Evolutionary conservation across 2,329 filamentous ascomycete species (phyloP).

Genomic region (Rhinocladiella mackenziei): DNA sequence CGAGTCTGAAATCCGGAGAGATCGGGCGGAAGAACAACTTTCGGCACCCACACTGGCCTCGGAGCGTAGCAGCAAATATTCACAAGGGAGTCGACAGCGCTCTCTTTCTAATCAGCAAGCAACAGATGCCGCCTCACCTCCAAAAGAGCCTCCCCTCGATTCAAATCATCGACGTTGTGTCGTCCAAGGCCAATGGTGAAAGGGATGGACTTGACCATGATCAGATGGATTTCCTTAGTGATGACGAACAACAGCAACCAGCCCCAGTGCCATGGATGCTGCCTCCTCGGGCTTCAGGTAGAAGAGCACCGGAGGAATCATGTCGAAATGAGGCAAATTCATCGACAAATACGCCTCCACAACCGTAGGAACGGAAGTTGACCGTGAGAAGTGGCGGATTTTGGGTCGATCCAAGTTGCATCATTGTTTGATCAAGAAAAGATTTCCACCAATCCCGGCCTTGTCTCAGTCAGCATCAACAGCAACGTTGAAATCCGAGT

Average conservation of each 20-base stretch:
- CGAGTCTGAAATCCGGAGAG: constrained; percentile 2
- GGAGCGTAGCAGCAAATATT: constrained; percentile 5
- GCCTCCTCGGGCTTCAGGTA: constrained; percentile 18
- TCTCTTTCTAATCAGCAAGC: background rate
- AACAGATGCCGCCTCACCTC: constrained; percentile 2
- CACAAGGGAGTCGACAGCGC: background rate
- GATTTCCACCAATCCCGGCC: constrained; percentile 6
- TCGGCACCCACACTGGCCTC: background rate
- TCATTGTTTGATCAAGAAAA: constrained; percentile 2
- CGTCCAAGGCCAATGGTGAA: too few species aligned
- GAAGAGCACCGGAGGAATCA: too few species aligned
- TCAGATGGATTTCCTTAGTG: constrained; percentile 1
- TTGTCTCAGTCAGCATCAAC: constrained; percentile 14
- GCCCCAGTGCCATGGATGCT: constrained; percentile 3
- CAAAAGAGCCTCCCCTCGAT: too few species aligned
- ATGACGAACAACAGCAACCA: constrained; percentile 5
- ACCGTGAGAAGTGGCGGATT: constrained; percentile 13
- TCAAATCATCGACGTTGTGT: too few species aligned
- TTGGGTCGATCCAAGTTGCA: constrained; percentile 6
- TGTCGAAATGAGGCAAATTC: too few species aligned
- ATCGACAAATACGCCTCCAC: too few species aligned
- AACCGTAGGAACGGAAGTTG: constrained; percentile 5
- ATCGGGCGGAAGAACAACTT: constrained; percentile 4
- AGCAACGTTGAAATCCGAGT: constrained; percentile 13
- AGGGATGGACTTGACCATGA: background rate